phyloP scores from a whole-genome alignment of 1,284 basidiomycete species.

The Blastosporella zonata region DNA sequence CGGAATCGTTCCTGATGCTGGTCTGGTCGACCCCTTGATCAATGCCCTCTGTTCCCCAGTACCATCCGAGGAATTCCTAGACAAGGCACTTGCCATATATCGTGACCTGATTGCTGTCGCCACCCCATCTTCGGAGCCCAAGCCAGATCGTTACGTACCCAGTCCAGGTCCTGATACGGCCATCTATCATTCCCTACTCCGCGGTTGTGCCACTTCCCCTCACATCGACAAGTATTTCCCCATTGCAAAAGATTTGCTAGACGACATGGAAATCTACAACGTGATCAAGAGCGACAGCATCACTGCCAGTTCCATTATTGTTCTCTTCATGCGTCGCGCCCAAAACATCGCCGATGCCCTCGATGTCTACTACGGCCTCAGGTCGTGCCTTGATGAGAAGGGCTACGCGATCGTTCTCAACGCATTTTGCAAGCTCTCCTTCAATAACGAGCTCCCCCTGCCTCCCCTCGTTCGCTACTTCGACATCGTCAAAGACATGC shows the following conservation, averaged over 20 bases:
- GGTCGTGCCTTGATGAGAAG: conserved; percentile 46
- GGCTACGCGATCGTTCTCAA: conserved; percentile 62
- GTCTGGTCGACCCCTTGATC: conserved; percentile 51
- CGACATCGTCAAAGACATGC: conserved; percentile 84
- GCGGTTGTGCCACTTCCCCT: conserved; percentile 45
- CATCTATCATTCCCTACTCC: conserved; percentile 57
- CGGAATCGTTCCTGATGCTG: conserved; percentile 44
- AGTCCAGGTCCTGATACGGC: conserved; percentile 42
- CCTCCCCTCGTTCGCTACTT: conserved; percentile 69
- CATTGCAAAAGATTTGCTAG: conserved; percentile 49
- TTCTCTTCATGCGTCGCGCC: conserved; percentile 58
- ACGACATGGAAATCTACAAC: conserved; percentile 48
- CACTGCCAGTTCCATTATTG: conserved; percentile 50
- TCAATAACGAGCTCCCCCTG: conserved; percentile 36
- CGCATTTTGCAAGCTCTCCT: conserved; percentile 57
- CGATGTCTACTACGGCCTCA: conserved; percentile 52
- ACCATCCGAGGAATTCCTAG: conserved; percentile 40
- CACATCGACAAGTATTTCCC: conserved; percentile 45
- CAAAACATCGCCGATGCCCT: conserved; percentile 57
- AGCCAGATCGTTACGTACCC: conserved; percentile 22
- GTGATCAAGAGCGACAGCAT: conserved; percentile 37
- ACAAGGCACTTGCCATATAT: conserved; percentile 51
- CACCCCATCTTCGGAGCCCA: conserved; percentile 18
- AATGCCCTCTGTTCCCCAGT: conserved; percentile 42
- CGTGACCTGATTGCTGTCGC: conserved; percentile 35